Base-by-base conservation (phyloP, 768 basidiomycete species). In the Rhodotorula diobovata region DNA sequence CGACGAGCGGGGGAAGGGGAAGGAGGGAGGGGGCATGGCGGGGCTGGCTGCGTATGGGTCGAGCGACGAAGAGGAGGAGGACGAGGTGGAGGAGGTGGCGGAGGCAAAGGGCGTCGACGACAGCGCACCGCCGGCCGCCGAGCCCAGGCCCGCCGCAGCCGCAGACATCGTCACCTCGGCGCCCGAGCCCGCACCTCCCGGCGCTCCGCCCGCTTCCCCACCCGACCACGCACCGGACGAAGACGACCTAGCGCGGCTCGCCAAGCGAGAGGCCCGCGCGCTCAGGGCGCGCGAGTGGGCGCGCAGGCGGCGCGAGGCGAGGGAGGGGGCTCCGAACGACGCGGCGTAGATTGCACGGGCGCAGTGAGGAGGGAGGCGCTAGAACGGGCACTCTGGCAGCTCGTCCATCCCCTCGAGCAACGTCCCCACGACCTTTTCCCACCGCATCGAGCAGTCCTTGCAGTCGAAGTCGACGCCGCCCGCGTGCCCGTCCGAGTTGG, bases 21-120 rank as follows among this genome's bases (percentile, higher is more conserved):
- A 15, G 39, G 21, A 28, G 11, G 43, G 16, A 2, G 51, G 66
- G 12, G 46, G 37, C 50, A 23, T 65, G 14, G 61, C 25, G 7
- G 69, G 66, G 25, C 16, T 71, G 50, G 73, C 30, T 30, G 73
- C 18, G 55, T 71, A 71, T n/a, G 73, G 70, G 50, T 61, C 65
- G 34, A 61, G 60, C 34, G 61, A 48, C 25, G 59, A 53, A 3
- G 53, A 56, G 18, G 39, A 35, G 3, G 62, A 64, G n/a, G 58
- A 50, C 16, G 68, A 45, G 18, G 68, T 54, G 32, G 56, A 28
- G 41, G 59, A 43, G 41, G 63, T 37, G 39, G 23, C 37, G 51
- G 32, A 51, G 62, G 57, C 37, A 30, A 23, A 25, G 50, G 23
- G 50, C 4, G 55, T 55, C 0, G 37, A 39, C 9, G 67, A 41